These are phyloP conservation scores for Leersia perrieri DNA, from an alignment of 176 grass and related monocot genomes.

Conservation along the genomic window DNA sequence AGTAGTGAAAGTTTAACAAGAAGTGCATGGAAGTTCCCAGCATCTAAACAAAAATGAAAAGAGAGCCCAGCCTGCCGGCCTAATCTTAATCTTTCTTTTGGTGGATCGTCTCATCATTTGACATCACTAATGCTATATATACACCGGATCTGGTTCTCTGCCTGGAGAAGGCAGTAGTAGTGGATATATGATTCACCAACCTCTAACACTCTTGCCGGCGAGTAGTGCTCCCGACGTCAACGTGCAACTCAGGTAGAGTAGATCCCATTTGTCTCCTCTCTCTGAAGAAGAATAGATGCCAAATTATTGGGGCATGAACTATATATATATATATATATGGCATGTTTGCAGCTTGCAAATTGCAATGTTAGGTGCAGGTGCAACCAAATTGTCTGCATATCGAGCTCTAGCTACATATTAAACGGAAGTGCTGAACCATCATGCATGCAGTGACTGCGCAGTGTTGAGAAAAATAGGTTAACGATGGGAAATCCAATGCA, in stretches of 20 bases:
- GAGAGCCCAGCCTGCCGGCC: neutral
- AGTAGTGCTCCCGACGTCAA: conserved; percentile 45
- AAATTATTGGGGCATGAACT: neutral
- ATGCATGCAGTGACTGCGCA: neutral
- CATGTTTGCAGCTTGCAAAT: neutral
- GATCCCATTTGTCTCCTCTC: conserved; percentile 20
- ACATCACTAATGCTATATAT: conserved; percentile 27
- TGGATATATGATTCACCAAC: conserved; percentile 43
- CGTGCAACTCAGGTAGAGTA: conserved; percentile 14
- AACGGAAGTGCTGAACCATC: no score
- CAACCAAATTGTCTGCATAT: neutral
- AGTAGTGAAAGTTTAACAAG: conserved; percentile 2
- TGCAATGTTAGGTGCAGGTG: neutral
- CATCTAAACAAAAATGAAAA: neutral
- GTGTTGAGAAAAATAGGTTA: neutral
- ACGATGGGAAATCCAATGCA: neutral
- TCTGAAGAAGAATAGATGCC: neutral
- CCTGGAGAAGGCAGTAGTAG: conserved; percentile 1
- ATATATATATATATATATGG: no score
- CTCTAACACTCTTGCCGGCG: neutral
- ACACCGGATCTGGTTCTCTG: conserved; percentile 41
- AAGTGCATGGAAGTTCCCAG: neutral
- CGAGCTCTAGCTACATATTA: neutral
- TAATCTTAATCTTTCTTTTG: conserved; percentile 1
- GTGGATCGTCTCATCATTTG: conserved; percentile 49